Base-by-base conservation (phyloP, 495 filamentous ascomycete genomes). In the Lentithecium fluviatile region DNA sequence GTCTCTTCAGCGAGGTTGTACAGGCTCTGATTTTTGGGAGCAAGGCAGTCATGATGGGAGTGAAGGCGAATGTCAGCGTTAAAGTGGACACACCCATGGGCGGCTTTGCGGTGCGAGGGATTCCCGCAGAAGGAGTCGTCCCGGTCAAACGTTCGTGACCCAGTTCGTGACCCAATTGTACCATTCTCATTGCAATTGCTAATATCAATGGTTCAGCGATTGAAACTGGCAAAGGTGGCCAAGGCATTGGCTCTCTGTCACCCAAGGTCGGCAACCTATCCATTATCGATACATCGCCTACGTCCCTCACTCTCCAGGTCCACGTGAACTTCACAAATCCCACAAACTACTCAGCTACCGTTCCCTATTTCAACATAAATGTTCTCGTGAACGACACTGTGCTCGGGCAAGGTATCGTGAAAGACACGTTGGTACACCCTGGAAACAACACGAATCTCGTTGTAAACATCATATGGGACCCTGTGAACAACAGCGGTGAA, bases 281-380 rank as follows among this genome's bases (percentile, higher is more conserved):
- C 52, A 80, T 98, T 56, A 67, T 83, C 29, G 78, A 86, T 38
- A 95, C 91, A 0, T 84, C 85, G 3, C 74, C 79, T 40, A 80
- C 84, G 15, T 88, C 85, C 5, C 72, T 96, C 20, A 82, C 80
- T 13, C 71, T 97, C 10, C 76, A 82, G 58, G 86, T 89, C 10
- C 75, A 69, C 20, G 75, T 95, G 56, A 94, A 92, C 69, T 77
- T 96, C 59, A 93, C 88, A 1, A 98, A 98, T 68, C 94, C 94
- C 2, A 95, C 91, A 0, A 76, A 84, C 0, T 96, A 96, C 72
- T 85, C 88, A 23, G 90, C 88, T 0, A 77, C 78, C 19, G 75
- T 98, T 38, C 93, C 94, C 8, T 93, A 85, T 60, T 66, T 88
- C 46, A 89, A 90, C 68, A 76, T 95, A 36, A 79, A 90, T 56